Evolutionary conservation across 768 basidiomycete species (phyloP), one percentile per base, ranked within the genome.

Genomic region (Harrya chromipes): DNA sequence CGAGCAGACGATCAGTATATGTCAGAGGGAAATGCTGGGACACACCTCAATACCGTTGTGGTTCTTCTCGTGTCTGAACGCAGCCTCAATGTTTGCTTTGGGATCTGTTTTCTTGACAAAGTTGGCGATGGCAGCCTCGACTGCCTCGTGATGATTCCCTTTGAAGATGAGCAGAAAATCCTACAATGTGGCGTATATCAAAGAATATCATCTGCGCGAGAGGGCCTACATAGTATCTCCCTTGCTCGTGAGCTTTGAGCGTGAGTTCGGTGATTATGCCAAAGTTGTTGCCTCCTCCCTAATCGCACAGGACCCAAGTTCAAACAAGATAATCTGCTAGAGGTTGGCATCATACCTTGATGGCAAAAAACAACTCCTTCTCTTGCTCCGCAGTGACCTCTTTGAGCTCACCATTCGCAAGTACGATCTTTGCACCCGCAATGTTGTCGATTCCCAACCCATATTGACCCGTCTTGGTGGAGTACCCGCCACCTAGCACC

Each of bases 381-480:
- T 52, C 46, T n/a, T 56, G 17, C 31, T 6, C 51, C 8, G 31
- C 35, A 33, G 40, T 42, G 6, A 41, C 54, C 9, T 40, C 26
- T 9, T 13, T 29, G 16, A 58, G 46, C 3, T 46, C 46, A 1
- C 71, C 70, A 44, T 57, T 59, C 11, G 69, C 66, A 4, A 65
- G 43, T 12, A 70, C 66, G 14, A 71, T 49, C 43, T 66, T 44
- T 13, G 56, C 58, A 23, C 44, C 59, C 14, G 49, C 46, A 12
- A 73, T 38, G 44, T 68, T 71, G 55, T 73, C 72, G 31, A 70
- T 58, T 7, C 60, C 60, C 13, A 72, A 47, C 9, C 71, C 68
- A 47, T 60, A 61, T 41, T 66, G 61, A 49, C 65, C 70, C 5
- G 65, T 67, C 46, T 65, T 64, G 52, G 61, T 47, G 0, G 69